These are phyloP conservation scores for Aspergillus melleus DNA, from an alignment of 2,329 filamentous ascomycete genomes.

Conservation along the genomic window DNA sequence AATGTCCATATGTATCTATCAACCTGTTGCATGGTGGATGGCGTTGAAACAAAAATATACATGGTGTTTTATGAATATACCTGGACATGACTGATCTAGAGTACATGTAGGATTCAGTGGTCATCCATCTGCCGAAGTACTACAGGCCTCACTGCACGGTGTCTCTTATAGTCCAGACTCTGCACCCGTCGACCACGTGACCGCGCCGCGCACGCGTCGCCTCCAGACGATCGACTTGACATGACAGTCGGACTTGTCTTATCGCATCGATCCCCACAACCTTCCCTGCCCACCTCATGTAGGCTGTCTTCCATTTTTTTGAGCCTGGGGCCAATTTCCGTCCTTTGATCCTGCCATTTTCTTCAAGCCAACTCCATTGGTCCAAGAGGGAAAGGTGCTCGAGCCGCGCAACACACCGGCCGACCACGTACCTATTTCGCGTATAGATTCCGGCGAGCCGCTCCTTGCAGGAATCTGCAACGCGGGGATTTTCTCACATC, in stretches of 20 bases:
- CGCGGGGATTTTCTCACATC: neutral
- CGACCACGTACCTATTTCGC: constrained; percentile 8
- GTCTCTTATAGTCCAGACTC: too few relatives aligned
- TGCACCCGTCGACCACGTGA: constrained; percentile 18
- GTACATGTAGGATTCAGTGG: too few relatives aligned
- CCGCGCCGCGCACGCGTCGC: constrained; percentile 35
- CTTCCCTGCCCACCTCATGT: constrained; percentile 2
- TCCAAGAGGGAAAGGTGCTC: neutral
- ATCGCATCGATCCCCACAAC: neutral
- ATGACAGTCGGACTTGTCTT: neutral
- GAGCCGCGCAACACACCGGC: constrained; percentile 1
- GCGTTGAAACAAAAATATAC: constrained; percentile 16
- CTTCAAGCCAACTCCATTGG: constrained; percentile 1
- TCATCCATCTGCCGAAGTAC: too few relatives aligned
- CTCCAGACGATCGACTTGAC: neutral
- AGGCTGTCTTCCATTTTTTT: neutral
- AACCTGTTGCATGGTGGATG: constrained; percentile 24
- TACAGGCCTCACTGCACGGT: too few relatives aligned
- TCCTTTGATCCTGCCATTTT: constrained; percentile 1
- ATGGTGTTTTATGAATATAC: neutral
- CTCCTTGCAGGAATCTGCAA: constrained; percentile 15
- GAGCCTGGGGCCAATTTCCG: constrained; percentile 8
- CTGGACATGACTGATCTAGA: too few relatives aligned
- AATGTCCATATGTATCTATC: constrained; percentile 20
- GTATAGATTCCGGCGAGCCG: constrained; percentile 5